phyloP scores from a whole-genome alignment of 371 early-diverging fungal genomes.

The Circinella minor region DNA sequence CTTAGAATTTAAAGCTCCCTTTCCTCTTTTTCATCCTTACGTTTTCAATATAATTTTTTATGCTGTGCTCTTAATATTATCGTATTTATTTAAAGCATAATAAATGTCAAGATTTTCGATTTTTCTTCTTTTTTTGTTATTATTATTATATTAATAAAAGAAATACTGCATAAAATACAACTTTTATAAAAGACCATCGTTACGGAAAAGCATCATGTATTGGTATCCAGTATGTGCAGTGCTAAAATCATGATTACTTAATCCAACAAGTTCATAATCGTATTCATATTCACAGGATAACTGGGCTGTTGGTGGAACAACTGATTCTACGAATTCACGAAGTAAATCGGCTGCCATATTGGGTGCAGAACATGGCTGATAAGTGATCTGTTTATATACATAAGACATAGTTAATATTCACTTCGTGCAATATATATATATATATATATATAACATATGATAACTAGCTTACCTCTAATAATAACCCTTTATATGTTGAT shows the following conservation, averaged over 20 bases:
- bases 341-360: conserved; percentile 41
- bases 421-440: too few relatives aligned
- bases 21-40: too few relatives aligned
- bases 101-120: too few relatives aligned
- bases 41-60: not conserved
- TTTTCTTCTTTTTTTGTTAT: too few relatives aligned
- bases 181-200: conserved; percentile 46
- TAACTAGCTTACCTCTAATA: conserved; percentile 42
- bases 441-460: not conserved
- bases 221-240: conserved; percentile 61
- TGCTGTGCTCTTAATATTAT: too few relatives aligned
- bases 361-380: conserved; percentile 53
- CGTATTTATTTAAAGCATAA: too few relatives aligned
- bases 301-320: conserved; percentile 51
- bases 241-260: conserved; percentile 52
- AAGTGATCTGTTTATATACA: conserved; percentile 36
- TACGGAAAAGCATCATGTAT: conserved; percentile 54
- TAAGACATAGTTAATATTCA: too few relatives aligned
- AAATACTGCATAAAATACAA: too few relatives aligned
- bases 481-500: conserved; percentile 52
- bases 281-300: conserved; percentile 55
- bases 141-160: too few relatives aligned
- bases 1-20: too few relatives aligned
- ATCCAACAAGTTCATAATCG: conserved; percentile 48
- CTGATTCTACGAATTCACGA: conserved; percentile 48